Evolutionary conservation across 2,329 filamentous ascomycete genomes (phyloP).

Genomic region (Kalmusia sp.): DNA sequence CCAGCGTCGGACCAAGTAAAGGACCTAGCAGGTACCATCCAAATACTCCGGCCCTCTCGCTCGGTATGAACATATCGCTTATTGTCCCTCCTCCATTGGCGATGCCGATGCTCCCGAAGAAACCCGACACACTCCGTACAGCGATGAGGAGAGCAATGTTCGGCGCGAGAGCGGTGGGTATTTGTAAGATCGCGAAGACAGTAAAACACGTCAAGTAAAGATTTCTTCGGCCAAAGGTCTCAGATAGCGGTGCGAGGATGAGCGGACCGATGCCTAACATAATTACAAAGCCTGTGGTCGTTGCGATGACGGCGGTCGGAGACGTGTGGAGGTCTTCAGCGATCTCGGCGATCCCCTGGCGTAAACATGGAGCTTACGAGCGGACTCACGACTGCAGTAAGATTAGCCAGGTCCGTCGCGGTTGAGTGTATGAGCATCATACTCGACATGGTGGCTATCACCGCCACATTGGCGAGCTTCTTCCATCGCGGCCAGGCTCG

Average conservation of each 20-base stretch:
- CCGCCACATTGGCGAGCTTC: slow-evolving; percentile 58
- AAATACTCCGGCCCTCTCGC: slow-evolving; percentile 54
- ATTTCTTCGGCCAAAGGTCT: slow-evolving; percentile 55
- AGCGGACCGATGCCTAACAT: slow-evolving; percentile 58
- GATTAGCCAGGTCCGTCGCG: no score
- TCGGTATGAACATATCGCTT: slow-evolving; percentile 59
- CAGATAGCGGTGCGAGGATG: slow-evolving; percentile 54
- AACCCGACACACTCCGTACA: slow-evolving; percentile 55
- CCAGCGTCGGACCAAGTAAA: slow-evolving; percentile 51
- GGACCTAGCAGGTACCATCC: slow-evolving; percentile 55
- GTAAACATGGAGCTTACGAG: slow-evolving; percentile 61
- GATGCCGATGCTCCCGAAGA: slow-evolving; percentile 59
- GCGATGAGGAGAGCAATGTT: slow-evolving; percentile 55
- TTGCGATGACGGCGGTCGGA: slow-evolving; percentile 53
- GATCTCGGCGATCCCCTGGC: slow-evolving; percentile 58
- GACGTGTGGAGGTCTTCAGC: slow-evolving; percentile 54
- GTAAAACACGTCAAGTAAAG: slow-evolving; percentile 56
- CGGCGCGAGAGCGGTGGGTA: slow-evolving; percentile 56
- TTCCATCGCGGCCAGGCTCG: slow-evolving; percentile 53
- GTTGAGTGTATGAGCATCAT: slow-evolving; percentile 13
- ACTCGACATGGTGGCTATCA: slow-evolving; percentile 60
- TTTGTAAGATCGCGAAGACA: slow-evolving; percentile 55
- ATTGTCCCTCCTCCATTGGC: slow-evolving; percentile 61
- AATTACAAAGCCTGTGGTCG: slow-evolving; percentile 59
- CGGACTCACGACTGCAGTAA: slow-evolving; percentile 55